Percentiles rank a stretch among this genome's conserved stretches.
Conservation (phyloP, 148 eudicot species). For the Rhododendron ovatum region DNA sequence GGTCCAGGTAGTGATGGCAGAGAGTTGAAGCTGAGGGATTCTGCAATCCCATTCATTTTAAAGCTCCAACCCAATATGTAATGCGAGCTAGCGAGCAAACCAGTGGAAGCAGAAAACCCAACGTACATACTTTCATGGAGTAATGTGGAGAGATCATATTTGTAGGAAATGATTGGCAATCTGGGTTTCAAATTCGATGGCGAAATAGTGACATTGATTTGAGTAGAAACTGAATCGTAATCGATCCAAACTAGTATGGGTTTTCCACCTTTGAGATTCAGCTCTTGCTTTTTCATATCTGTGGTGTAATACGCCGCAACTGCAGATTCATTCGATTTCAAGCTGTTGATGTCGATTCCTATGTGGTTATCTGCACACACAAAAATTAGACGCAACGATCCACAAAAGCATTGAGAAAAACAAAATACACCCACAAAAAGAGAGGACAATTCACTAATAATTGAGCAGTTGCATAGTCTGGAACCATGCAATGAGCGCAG, state of each 20-base stretch:
- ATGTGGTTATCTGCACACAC: slow-evolving; percentile 25
- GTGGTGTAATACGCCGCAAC: slow-evolving; percentile 14
- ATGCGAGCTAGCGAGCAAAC: slow-evolving; percentile 21
- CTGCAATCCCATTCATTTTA: slow-evolving; percentile 23
- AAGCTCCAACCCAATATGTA: slow-evolving; percentile 40
- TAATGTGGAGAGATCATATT: slow-evolving; percentile 21
- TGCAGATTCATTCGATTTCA: slow-evolving; percentile 20
- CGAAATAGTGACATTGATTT: slow-evolving; percentile 25
- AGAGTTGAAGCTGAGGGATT: slow-evolving; percentile 14
- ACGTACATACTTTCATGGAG: slow-evolving; percentile 19
- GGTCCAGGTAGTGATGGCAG: slow-evolving; percentile 11
- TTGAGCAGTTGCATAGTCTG: background rate
- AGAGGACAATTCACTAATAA: background rate
- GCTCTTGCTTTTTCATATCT: background rate
- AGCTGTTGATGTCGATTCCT: slow-evolving; percentile 33
- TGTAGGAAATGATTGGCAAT: slow-evolving; percentile 20
- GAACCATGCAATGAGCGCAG: background rate
- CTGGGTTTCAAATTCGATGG: slow-evolving; percentile 16
- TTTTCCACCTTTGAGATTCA: slow-evolving; percentile 21
- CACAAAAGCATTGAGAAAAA: background rate
- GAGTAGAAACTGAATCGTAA: slow-evolving; percentile 17
- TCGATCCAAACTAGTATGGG: slow-evolving; percentile 32
- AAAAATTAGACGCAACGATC: background rate
- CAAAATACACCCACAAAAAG: background rate
- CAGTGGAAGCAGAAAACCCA: slow-evolving; percentile 39